Evolutionary conservation across 768 basidiomycete species (phyloP).

Genomic region (Boletus rubropictus): DNA sequence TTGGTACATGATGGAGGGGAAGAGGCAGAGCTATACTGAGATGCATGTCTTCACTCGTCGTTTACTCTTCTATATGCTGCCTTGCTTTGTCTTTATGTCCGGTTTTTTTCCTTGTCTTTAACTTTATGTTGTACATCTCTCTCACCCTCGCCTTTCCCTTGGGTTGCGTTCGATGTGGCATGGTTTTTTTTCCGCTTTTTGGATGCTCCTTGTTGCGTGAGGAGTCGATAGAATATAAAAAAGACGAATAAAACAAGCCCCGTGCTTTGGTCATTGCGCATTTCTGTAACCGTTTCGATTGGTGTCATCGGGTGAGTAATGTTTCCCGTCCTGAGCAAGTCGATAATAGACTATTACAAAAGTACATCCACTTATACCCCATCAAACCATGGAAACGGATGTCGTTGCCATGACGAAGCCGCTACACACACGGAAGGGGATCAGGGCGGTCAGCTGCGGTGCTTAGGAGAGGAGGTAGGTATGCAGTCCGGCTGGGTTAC

Average conservation of each 20-base stretch:
- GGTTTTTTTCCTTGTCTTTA: conserved; percentile 1
- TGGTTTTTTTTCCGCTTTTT: conserved; percentile 8
- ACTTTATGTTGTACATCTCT: conserved; percentile 14
- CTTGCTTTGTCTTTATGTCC: conserved; percentile 10
- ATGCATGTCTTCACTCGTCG: conserved; percentile 8
- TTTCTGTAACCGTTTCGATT: too few species aligned
- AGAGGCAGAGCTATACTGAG: conserved; percentile 4
- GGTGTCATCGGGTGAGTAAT: too few species aligned
- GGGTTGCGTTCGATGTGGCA: conserved; percentile 10
- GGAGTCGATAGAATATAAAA: conserved; percentile 19
- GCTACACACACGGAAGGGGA: too few species aligned
- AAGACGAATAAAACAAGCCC: not conserved
- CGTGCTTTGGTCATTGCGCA: too few species aligned
- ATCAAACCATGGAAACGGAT: conserved; percentile 9
- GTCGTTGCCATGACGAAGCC: not conserved
- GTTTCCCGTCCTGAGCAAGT: too few species aligned
- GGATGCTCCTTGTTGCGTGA: conserved; percentile 22
- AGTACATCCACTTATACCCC: too few species aligned
- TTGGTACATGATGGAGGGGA: conserved; percentile 1
- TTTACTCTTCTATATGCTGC: conserved; percentile 14
- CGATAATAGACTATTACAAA: too few species aligned
- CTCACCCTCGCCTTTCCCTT: conserved; percentile 5
- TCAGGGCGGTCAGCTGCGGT: too few species aligned
- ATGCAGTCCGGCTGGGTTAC: too few species aligned
- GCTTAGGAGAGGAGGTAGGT: too few species aligned